Percentiles rank a stretch among this genome's conserved stretches.
Evolutionary conservation across 2,329 filamentous ascomycete species (phyloP).

Genomic region (Colletotrichum viniferum): DNA sequence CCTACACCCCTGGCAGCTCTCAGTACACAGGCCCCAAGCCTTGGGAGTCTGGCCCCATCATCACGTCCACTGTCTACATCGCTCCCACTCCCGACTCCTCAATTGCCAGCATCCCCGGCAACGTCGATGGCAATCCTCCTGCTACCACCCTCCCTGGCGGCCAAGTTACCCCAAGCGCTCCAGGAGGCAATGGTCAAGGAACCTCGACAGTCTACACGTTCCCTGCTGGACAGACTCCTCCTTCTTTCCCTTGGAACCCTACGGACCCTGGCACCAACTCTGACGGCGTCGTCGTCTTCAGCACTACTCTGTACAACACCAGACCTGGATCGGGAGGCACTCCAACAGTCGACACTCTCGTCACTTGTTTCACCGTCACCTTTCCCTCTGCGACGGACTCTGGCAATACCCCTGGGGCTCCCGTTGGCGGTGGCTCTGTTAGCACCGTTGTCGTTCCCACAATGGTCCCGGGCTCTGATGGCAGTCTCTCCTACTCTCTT

Average conservation of each 20-base stretch:
- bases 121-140: neutral
- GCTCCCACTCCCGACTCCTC: conserved; percentile 25
- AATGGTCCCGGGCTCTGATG: conserved; percentile 31
- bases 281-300: conserved; percentile 11
- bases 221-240: neutral
- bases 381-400: conserved; percentile 11
- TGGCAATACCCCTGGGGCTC: neutral
- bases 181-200: neutral
- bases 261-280: neutral
- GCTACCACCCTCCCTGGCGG: neutral
- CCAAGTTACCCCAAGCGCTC: neutral
- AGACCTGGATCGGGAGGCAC: conserved; percentile 3
- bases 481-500: conserved; percentile 30
- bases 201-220: neutral
- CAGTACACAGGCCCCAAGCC: conserved; percentile 19
- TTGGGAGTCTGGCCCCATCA: conserved; percentile 13
- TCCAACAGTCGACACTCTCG: conserved; percentile 13
- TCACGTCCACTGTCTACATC: neutral
- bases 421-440: neutral
- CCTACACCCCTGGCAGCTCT: conserved; percentile 23
- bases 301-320: conserved; percentile 17
- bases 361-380: conserved; percentile 31
- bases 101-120: neutral
- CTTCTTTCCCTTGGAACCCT: conserved; percentile 4
- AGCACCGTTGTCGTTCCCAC: conserved; percentile 8